Percentiles rank a stretch among this genome's conserved stretches.
Evolutionary conservation across 306 rosid species (phyloP).

Genomic region (Adenanthera pavonina): DNA sequence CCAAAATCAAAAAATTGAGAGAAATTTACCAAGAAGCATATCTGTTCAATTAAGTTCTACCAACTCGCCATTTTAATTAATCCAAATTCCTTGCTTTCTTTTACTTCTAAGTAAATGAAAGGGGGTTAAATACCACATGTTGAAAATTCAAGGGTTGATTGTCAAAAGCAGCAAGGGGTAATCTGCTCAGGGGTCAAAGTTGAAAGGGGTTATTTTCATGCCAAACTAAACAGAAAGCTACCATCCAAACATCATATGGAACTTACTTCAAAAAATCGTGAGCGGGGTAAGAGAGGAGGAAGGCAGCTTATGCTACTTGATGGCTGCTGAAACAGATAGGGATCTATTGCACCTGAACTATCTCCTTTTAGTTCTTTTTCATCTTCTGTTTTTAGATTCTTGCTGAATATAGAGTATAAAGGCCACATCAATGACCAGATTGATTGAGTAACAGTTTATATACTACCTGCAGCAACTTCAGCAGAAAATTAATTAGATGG

Average conservation of each 20-base stretch:
- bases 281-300: slow-evolving; percentile 47
- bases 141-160: background rate
- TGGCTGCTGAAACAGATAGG: slow-evolving; percentile 51
- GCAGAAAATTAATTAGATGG: slow-evolving; percentile 35
- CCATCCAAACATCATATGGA: slow-evolving; percentile 27
- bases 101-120: background rate
- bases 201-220: background rate
- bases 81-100: slow-evolving; percentile 13
- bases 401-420: slow-evolving; percentile 69
- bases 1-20: background rate
- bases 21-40: background rate
- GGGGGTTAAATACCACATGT: background rate
- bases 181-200: background rate
- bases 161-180: background rate
- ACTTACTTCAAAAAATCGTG: slow-evolving; percentile 76
- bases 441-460: slow-evolving; percentile 25
- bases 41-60: background rate
- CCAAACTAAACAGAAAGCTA: slow-evolving; percentile 23
- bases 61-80: background rate
- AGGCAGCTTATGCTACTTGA: slow-evolving; percentile 44
- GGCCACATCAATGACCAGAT: slow-evolving; percentile 80
- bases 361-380: slow-evolving; percentile 53
- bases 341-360: slow-evolving; percentile 51
- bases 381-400: slow-evolving; percentile 62
- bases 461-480: slow-evolving; percentile 58